These are phyloP conservation scores for Aegilops tauschii DNA, from an alignment of 176 grass and related monocot genomes.

Conservation along the genomic window DNA sequence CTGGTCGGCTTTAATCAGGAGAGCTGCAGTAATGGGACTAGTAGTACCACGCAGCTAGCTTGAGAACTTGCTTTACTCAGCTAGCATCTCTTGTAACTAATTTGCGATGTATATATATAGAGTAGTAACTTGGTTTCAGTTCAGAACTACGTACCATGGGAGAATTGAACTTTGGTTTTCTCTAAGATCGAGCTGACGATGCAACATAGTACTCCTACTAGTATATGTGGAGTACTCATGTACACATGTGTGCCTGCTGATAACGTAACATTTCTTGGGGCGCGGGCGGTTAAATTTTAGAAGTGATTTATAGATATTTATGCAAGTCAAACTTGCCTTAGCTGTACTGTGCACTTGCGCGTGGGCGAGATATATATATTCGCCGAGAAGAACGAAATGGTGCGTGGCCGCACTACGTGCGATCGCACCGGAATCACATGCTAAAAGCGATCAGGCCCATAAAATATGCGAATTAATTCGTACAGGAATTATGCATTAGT, in stretches of 20 bases:
- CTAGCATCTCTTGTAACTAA: background rate
- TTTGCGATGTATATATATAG: too few species aligned
- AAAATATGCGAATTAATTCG: constrained; percentile 9
- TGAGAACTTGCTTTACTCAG: background rate
- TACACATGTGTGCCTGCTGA: background rate
- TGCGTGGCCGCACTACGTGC: background rate
- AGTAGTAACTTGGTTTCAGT: background rate
- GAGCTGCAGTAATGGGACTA: background rate
- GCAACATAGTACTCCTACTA: too few species aligned
- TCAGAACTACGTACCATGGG: background rate
- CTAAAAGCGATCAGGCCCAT: constrained; percentile 30
- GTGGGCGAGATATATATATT: background rate
- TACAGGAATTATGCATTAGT: background rate
- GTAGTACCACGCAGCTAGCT: background rate
- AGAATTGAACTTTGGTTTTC: background rate
- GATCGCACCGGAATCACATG: constrained; percentile 48
- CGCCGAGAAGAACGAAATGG: background rate
- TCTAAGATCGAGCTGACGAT: background rate
- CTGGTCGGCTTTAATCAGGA: constrained; percentile 5
- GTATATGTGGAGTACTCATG: too few species aligned
- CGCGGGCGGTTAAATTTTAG: background rate
- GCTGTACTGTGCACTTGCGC: background rate
- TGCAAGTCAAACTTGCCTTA: constrained; percentile 22
- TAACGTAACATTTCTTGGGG: background rate
- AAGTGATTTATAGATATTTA: background rate